Conservation (phyloP, 306 rosid genomes). For the Rosa persica region DNA sequence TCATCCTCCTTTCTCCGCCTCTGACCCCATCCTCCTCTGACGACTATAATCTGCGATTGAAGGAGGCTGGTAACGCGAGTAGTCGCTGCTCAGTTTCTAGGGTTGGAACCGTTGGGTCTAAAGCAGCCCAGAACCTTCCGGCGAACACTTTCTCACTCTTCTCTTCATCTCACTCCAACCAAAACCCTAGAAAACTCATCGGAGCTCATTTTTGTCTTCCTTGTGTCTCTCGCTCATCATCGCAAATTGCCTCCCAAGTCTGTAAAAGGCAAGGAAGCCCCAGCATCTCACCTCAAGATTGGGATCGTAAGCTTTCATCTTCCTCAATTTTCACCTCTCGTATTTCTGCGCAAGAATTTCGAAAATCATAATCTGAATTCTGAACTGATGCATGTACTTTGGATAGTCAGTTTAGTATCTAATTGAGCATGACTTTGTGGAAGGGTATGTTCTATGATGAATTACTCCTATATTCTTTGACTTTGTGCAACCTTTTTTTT, state of each 20-base stretch:
- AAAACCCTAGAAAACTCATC: conserved; percentile 22
- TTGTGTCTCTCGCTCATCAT: not conserved
- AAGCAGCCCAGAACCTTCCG: not conserved
- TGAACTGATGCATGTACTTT: too few species aligned
- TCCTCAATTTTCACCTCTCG: not conserved
- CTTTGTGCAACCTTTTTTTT: not conserved
- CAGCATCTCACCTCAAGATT: conserved; percentile 86
- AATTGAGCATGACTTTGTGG: conserved; percentile 70
- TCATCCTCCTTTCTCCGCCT: too few species aligned
- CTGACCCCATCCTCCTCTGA: too few species aligned
- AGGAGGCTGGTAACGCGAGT: not conserved
- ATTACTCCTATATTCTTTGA: not conserved
- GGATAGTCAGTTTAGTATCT: not conserved
- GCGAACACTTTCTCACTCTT: not conserved
- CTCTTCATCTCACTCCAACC: not conserved
- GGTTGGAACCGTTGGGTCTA: conserved; percentile 17
- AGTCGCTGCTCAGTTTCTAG: conserved; percentile 10
- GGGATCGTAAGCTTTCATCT: conserved; percentile 61
- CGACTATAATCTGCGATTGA: too few species aligned
- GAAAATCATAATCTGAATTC: too few species aligned
- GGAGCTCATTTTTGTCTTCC: not conserved
- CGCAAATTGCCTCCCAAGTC: conserved; percentile 84
- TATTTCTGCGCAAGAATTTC: not conserved
- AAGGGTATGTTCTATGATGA: conserved; percentile 46
- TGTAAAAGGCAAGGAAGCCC: conserved; percentile 80